phyloP scores from a whole-genome alignment of 2,329 filamentous ascomycete genomes.

The Diaporthe citriasiana region DNA sequence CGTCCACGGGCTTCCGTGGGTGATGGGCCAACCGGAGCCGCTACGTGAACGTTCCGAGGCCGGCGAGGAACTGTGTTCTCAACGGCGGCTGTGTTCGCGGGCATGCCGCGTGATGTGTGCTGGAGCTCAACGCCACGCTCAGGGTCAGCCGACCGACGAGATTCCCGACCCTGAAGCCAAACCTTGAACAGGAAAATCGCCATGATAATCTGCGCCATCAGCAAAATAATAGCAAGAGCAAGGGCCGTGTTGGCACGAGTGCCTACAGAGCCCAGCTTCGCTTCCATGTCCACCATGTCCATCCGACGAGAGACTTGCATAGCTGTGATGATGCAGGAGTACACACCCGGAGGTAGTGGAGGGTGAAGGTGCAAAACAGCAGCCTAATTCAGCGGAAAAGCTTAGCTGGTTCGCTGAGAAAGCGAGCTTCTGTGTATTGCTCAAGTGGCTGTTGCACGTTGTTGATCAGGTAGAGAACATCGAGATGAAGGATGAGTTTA shows the following conservation, averaged over 20 bases:
- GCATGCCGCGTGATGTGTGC: neutral
- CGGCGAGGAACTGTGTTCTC: neutral
- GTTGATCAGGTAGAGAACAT: neutral
- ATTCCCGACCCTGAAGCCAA: fast-evolving
- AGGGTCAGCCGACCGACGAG: neutral
- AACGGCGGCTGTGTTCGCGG: neutral
- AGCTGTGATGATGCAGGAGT: neutral
- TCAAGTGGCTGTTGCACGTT: neutral
- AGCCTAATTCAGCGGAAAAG: neutral
- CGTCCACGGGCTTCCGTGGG: neutral
- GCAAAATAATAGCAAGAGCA: neutral
- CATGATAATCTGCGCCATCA: neutral
- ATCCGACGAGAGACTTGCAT: no score
- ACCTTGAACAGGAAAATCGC: neutral
- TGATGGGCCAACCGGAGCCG: neutral
- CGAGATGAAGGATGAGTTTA: neutral
- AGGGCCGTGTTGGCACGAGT: neutral
- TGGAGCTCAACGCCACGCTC: neutral
- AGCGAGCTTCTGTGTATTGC: neutral
- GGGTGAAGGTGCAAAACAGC: neutral
- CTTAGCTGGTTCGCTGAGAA: neutral
- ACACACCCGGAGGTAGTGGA: neutral
- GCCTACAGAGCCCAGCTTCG: neutral
- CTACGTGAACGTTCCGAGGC: neutral
- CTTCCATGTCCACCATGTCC: neutral